These are phyloP conservation scores for Aleurites moluccanus DNA, from an alignment of 441 rosid genomes.

Conservation along the genomic window DNA sequence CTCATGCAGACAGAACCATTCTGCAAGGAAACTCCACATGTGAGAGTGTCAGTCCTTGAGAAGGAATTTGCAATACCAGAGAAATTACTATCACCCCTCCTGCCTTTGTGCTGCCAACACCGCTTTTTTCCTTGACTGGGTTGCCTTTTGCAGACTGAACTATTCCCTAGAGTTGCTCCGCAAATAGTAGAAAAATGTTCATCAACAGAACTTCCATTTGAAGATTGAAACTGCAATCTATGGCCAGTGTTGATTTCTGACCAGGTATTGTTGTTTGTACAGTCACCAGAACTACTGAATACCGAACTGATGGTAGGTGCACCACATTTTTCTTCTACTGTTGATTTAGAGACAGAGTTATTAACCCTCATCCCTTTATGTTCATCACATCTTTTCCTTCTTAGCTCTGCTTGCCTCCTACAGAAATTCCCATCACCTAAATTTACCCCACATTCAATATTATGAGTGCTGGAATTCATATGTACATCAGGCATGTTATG, in stretches of 20 bases:
- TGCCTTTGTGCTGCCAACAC: constrained; percentile 40
- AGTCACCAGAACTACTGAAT: constrained; percentile 3
- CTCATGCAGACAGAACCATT: constrained; percentile 36
- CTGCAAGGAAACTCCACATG: constrained; percentile 39
- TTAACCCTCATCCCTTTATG: constrained; percentile 47
- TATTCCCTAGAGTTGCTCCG: constrained; percentile 30
- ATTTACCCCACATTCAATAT: constrained; percentile 39
- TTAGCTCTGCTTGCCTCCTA: constrained; percentile 30
- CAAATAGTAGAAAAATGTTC: constrained; percentile 17
- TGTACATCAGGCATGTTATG: not conserved
- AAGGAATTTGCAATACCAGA: not conserved
- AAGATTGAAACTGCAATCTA: not conserved
- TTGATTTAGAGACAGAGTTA: constrained; percentile 14
- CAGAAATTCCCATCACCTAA: constrained; percentile 42
- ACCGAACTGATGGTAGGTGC: not conserved
- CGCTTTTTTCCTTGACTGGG: constrained; percentile 25
- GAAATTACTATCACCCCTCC: constrained; percentile 8
- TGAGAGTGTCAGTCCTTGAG: not conserved
- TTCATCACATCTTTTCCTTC: constrained; percentile 48
- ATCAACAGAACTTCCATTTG: not conserved
- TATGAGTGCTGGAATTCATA: constrained; percentile 15
- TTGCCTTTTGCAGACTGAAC: constrained; percentile 37
- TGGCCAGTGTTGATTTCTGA: not conserved
- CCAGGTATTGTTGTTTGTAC: not conserved
- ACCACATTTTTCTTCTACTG: constrained; percentile 11